phyloP scores from a whole-genome alignment of 2,329 filamentous ascomycete species.

The Ambrosiella beaveri region DNA sequence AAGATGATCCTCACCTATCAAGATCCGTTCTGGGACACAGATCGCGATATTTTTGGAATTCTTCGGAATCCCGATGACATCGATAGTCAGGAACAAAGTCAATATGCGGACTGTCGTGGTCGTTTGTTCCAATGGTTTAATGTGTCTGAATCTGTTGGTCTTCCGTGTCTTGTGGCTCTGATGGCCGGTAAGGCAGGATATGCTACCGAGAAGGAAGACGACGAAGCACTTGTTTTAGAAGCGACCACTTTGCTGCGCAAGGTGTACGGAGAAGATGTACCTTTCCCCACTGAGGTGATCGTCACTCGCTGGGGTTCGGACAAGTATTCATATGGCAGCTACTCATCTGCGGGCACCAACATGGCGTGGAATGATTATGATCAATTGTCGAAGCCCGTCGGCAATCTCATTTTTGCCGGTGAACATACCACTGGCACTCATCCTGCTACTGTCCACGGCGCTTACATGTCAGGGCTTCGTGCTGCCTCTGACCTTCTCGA shows the following conservation, averaged over 20 bases:
- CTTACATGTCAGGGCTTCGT: conserved; percentile 81
- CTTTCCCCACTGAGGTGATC: conserved; percentile 66
- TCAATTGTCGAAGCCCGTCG: conserved; percentile 66
- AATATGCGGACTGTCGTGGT: conserved; percentile 59
- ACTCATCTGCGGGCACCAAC: conserved; percentile 76
- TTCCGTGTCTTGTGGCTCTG: conserved; percentile 73
- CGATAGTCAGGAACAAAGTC: conserved; percentile 31
- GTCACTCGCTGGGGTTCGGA: conserved; percentile 88
- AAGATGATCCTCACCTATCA: conserved; percentile 89
- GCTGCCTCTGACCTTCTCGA: conserved; percentile 77
- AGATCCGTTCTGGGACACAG: conserved; percentile 75
- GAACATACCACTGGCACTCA: conserved; percentile 94
- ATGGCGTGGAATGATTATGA: conserved; percentile 84
- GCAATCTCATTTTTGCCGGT: conserved; percentile 85
- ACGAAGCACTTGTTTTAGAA: conserved; percentile 61
- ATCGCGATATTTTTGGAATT: conserved; percentile 85
- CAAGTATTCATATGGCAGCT: conserved; percentile 80
- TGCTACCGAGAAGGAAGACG: conserved; percentile 61
- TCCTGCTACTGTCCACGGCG: conserved; percentile 90
- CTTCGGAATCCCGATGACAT: conserved; percentile 61
- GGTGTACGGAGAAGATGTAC: conserved; percentile 55
- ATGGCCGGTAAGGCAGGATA: conserved; percentile 94
- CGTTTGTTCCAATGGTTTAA: conserved; percentile 98
- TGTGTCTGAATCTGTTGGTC: conserved; percentile 70
- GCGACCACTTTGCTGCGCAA: conserved; percentile 61